A percentile compares a stretch with the other conserved stretches of the same genome.
Evolutionary conservation across 1,284 basidiomycete genomes (phyloP).

Genomic region (Malassezia nana): DNA sequence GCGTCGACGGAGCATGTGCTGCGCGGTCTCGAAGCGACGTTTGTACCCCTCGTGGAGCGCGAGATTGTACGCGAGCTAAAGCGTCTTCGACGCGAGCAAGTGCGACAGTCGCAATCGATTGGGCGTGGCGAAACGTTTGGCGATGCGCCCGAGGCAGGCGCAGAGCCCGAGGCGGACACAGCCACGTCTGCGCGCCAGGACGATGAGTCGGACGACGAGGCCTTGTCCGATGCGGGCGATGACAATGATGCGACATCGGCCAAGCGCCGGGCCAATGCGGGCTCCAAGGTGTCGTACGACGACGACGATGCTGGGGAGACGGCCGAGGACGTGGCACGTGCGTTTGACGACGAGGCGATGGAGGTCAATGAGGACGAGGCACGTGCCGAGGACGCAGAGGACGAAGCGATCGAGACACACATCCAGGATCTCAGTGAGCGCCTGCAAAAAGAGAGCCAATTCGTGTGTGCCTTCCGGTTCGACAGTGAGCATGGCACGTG

Average conservation of each 20-base stretch:
- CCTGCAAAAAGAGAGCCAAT: constrained; percentile 54
- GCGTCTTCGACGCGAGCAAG: constrained; percentile 69
- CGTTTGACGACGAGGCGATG: constrained; percentile 49
- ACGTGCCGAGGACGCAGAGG: constrained; percentile 25
- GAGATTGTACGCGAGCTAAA: constrained; percentile 81
- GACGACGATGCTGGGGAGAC: constrained; percentile 47
- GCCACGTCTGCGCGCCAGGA: constrained; percentile 21
- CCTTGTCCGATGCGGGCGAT: constrained; percentile 44
- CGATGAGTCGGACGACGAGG: constrained; percentile 32
- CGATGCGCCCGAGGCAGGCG: constrained; percentile 48
- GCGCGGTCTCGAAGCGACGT: constrained; percentile 62
- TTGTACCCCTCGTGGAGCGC: constrained; percentile 73
- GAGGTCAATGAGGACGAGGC: constrained; percentile 15
- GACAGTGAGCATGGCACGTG: constrained; percentile 54
- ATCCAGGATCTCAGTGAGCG: constrained; percentile 49
- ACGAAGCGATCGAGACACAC: constrained; percentile 30
- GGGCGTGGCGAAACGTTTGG: constrained; percentile 59
- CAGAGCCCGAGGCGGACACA: constrained; percentile 47
- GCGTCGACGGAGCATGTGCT: constrained; percentile 67
- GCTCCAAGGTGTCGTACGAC: constrained; percentile 65
- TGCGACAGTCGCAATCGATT: constrained; percentile 67
- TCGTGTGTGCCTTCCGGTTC: constrained; percentile 63
- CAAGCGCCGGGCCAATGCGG: constrained; percentile 58
- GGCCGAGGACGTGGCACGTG: constrained; percentile 60
- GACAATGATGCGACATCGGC: constrained; percentile 66